phyloP scores from a whole-genome alignment of 2,329 filamentous ascomycete species.

The Colletotrichum sp. region DNA sequence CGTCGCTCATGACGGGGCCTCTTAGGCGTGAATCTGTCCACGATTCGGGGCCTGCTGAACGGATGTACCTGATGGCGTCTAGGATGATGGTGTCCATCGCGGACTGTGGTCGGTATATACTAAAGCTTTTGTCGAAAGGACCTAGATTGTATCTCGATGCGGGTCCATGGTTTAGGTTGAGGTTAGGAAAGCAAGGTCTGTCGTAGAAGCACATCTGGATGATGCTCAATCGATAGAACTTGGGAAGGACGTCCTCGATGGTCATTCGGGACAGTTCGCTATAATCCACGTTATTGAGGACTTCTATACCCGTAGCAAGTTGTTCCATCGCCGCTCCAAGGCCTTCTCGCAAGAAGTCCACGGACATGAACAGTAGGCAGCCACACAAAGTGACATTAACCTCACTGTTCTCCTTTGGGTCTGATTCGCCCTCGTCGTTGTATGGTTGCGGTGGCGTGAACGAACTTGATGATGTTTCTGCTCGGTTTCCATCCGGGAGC shows the following conservation, averaged over 20 bases:
- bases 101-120: constrained; percentile 11
- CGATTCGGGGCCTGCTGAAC: background rate
- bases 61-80: constrained; percentile 10
- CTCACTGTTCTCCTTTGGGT: background rate
- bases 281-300: constrained; percentile 10
- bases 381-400: constrained; percentile 41
- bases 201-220: constrained; percentile 13
- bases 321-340: constrained; percentile 4
- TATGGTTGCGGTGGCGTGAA: constrained; percentile 43
- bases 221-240: constrained; percentile 11
- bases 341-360: constrained; percentile 51
- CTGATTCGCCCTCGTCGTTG: background rate
- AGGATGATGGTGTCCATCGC: constrained; percentile 16
- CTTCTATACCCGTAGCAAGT: constrained; percentile 7
- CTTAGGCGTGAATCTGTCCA: constrained; percentile 12
- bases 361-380: constrained; percentile 56
- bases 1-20: constrained; percentile 1
- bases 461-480: background rate
- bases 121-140: constrained; percentile 1
- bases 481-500: background rate
- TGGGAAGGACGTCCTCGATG: background rate
- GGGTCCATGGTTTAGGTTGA: background rate
- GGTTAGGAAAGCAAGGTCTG: background rate
- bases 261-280: background rate
- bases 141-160: background rate